Evolutionary conservation across 1,284 basidiomycete species (phyloP).

Genomic region (Peniophora sp.): DNA sequence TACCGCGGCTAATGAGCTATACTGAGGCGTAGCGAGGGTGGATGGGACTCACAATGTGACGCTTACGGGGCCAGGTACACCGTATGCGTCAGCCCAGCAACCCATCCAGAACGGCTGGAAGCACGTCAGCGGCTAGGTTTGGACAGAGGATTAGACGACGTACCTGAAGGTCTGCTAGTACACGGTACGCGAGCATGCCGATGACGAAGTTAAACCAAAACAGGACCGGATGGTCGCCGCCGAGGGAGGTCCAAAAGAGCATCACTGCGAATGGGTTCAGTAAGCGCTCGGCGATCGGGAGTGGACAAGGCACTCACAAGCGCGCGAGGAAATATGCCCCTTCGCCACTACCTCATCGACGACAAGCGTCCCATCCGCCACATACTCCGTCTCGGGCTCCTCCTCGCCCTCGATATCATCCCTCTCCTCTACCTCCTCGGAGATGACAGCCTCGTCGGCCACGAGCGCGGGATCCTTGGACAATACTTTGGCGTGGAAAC

Average conservation of each 20-base stretch:
- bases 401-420: slow-evolving; percentile 25
- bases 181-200: no score
- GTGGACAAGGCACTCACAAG: slow-evolving; percentile 18
- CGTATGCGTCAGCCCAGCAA: slow-evolving; percentile 35
- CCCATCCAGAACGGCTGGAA: slow-evolving; percentile 37
- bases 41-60: slow-evolving; percentile 18
- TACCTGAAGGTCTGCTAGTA: no score
- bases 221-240: slow-evolving; percentile 13
- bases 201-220: slow-evolving; percentile 7
- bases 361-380: slow-evolving; percentile 37
- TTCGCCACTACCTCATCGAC: slow-evolving; percentile 52
- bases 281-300: slow-evolving; percentile 6
- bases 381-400: slow-evolving; percentile 26
- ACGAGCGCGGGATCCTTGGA: slow-evolving; percentile 11
- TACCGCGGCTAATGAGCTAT: slow-evolving; percentile 8
- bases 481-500: slow-evolving; percentile 34
- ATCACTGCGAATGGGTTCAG: slow-evolving; percentile 24
- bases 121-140: slow-evolving; percentile 9
- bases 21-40: not conserved
- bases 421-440: slow-evolving; percentile 29
- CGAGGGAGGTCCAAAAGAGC: slow-evolving; percentile 25
- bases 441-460: slow-evolving; percentile 41
- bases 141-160: no score
- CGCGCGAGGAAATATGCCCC: slow-evolving; percentile 44
- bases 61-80: slow-evolving; percentile 17